Conservation (phyloP, 495 filamentous ascomycete species). For the Penicillium herquei region DNA sequence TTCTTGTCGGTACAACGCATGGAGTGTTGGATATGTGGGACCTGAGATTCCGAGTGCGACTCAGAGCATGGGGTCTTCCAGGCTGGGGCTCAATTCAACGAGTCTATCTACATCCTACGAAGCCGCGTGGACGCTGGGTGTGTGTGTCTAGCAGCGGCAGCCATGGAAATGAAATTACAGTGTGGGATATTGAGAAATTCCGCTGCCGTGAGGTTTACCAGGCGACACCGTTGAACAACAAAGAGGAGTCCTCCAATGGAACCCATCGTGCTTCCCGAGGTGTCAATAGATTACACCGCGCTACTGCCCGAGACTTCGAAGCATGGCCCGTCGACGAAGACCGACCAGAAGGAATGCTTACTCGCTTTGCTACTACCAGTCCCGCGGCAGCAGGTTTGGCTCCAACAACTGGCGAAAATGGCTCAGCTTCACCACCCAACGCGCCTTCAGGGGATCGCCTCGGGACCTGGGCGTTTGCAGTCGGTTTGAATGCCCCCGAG, state of each 20-base stretch:
- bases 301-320: slow-evolving; percentile 68
- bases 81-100: slow-evolving; percentile 80
- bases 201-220: slow-evolving; percentile 88
- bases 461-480: slow-evolving; percentile 51
- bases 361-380: slow-evolving; percentile 71
- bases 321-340: slow-evolving; percentile 91
- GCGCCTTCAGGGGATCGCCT: slow-evolving; percentile 51
- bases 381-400: slow-evolving; percentile 42
- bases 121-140: slow-evolving; percentile 74
- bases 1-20: slow-evolving; percentile 87
- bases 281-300: slow-evolving; percentile 41
- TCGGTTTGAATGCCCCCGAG: slow-evolving; percentile 50
- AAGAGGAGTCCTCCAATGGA: slow-evolving; percentile 17
- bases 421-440: slow-evolving; percentile 30
- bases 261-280: slow-evolving; percentile 27
- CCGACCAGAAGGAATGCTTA: slow-evolving; percentile 81
- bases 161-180: slow-evolving; percentile 80
- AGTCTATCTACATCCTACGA: slow-evolving; percentile 71
- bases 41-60: slow-evolving; percentile 81
- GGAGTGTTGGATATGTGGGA: slow-evolving; percentile 96
- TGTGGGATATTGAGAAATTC: slow-evolving; percentile 93
- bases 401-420: slow-evolving; percentile 37
- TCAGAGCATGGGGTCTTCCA: slow-evolving; percentile 87
- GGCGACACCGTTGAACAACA: slow-evolving; percentile 36
- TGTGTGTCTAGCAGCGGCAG: slow-evolving; percentile 87